Base-by-base conservation (phyloP, 2,329 filamentous ascomycete species). In the Fusarium robinianum region DNA sequence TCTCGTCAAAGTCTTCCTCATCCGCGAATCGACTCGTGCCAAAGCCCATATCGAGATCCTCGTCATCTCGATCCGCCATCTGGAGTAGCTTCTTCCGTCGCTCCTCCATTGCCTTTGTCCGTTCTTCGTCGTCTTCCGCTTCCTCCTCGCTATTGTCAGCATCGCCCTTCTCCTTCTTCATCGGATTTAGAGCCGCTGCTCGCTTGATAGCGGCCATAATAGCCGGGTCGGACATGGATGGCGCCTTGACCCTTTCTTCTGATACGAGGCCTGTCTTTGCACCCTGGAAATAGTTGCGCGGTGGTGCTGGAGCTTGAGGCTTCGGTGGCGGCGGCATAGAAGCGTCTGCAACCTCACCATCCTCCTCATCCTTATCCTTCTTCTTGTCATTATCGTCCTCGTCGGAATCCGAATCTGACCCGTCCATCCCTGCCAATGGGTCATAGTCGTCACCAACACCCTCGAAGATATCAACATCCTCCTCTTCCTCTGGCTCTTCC, bases 1-100 rank as follows among this genome's bases (percentile, higher is more conserved):
- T 75, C 15, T 78, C 77, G 26, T 90, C 88, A 53, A 86, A 80
- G 53, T 95, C 91, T 47, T 91, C 91, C 35, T 91, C 90, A 61
- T 96, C 94, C 40, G 88, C 90, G 61, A 89, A 85, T 18, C 92
- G 80, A 62, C 87, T 94, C 14, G 84, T 88, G 22, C 94, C 94
- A 63, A 99, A 97, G 48, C 91, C 92, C 76, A 97, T 81, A 63
- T 99, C 94, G 71, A 99, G 79, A 69, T 99, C 92, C 44, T 92
- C 84, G 33, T 90, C 83, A 64, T 97, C 92, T 33, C 91, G 81
- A 56, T 88, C 86, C 41, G 84, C 81, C 47, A 78, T 78, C 58
- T 84, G 75, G 5, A 96, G 74, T 73, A 96, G 87, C 54, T 81
- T 85, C 66, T 83, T 85, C 37, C 85, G 81, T 6, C 86, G 84